These are phyloP conservation scores for Candida fluviatilis DNA, from an alignment of 805 yeast genomes.

Conservation along the genomic window DNA sequence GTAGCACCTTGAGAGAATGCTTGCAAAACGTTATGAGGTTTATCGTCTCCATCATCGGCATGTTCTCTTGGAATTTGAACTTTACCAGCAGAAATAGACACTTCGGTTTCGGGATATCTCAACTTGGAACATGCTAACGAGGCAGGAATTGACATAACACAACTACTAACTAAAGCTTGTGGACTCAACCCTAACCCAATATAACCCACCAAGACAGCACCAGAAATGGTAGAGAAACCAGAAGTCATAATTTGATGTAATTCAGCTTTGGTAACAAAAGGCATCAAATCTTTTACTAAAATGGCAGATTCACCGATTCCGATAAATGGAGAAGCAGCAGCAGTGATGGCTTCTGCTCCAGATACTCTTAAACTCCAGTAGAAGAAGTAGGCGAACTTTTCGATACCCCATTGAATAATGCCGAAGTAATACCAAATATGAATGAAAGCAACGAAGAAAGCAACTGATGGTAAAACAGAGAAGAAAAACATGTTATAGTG, in stretches of 20 bases:
- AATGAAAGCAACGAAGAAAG: constrained; percentile 60
- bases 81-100: constrained; percentile 46
- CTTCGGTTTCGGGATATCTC: constrained; percentile 57
- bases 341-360: constrained; percentile 64
- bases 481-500: constrained; percentile 47
- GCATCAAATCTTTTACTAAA: constrained; percentile 55
- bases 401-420: constrained; percentile 54
- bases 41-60: constrained; percentile 25
- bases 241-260: constrained; percentile 59
- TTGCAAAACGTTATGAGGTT: constrained; percentile 49
- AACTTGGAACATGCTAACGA: constrained; percentile 57
- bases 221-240: constrained; percentile 63
- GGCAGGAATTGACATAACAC: constrained; percentile 68
- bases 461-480: constrained; percentile 57
- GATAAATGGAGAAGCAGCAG: constrained; percentile 64
- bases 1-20: constrained; percentile 58
- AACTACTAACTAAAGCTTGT: constrained; percentile 59
- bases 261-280: constrained; percentile 57
- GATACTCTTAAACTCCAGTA: constrained; percentile 56
- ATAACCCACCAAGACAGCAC: constrained; percentile 59
- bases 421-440: constrained; percentile 60
- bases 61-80: constrained; percentile 45
- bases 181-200: constrained; percentile 60
- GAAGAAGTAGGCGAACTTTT: constrained; percentile 54
- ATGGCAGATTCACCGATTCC: constrained; percentile 67